Percentiles rank a stretch among this genome's conserved stretches.
These are phyloP conservation scores for Arthrobotrys sinensis DNA, from an alignment of 2,329 filamentous ascomycete genomes.

Conservation along the genomic window DNA sequence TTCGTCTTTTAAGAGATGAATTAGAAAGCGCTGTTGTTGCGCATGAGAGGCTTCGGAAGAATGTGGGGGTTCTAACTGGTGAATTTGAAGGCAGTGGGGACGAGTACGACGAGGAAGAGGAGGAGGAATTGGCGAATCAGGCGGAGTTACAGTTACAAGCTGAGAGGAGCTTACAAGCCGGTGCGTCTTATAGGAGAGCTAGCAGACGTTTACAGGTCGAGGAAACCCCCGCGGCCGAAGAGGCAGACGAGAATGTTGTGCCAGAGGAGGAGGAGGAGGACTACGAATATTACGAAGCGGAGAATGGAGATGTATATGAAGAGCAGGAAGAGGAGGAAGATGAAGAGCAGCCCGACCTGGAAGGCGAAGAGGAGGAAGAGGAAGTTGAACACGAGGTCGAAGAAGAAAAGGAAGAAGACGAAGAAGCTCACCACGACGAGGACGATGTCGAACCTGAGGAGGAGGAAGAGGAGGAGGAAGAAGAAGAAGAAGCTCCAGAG, in stretches of 20 bases:
- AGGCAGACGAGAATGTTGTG: slow-evolving; percentile 1
- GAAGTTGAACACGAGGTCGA: slow-evolving; percentile 5
- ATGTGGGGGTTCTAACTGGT: slow-evolving; percentile 46
- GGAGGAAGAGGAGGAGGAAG: slow-evolving; percentile 1
- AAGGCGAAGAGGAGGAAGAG: slow-evolving; percentile 31
- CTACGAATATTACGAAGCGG: slow-evolving; percentile 25
- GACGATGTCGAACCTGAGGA: background rate
- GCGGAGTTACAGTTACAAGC: slow-evolving; percentile 51
- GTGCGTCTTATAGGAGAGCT: slow-evolving; percentile 46
- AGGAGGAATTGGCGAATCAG: slow-evolving; percentile 47
- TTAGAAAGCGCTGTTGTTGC: slow-evolving; percentile 31
- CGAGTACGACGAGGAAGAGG: slow-evolving; percentile 35
- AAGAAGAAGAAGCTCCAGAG: slow-evolving; percentile 1
- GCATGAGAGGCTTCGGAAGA: slow-evolving; percentile 43
- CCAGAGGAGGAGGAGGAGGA: slow-evolving; percentile 36
- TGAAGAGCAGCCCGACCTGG: background rate
- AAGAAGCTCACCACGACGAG: background rate
- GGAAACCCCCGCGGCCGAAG: slow-evolving; percentile 43
- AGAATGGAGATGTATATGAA: slow-evolving; percentile 17
- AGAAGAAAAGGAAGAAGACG: slow-evolving; percentile 1
- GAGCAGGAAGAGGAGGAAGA: slow-evolving; percentile 21
- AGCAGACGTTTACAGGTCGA: slow-evolving; percentile 51
- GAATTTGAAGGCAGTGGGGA: slow-evolving; percentile 32
- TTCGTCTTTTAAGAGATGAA: slow-evolving; percentile 43
- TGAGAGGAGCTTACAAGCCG: slow-evolving; percentile 46